Evolutionary conservation across 345 rosid genomes (phyloP).

Genomic region (Rhodamnia rubescens): DNA sequence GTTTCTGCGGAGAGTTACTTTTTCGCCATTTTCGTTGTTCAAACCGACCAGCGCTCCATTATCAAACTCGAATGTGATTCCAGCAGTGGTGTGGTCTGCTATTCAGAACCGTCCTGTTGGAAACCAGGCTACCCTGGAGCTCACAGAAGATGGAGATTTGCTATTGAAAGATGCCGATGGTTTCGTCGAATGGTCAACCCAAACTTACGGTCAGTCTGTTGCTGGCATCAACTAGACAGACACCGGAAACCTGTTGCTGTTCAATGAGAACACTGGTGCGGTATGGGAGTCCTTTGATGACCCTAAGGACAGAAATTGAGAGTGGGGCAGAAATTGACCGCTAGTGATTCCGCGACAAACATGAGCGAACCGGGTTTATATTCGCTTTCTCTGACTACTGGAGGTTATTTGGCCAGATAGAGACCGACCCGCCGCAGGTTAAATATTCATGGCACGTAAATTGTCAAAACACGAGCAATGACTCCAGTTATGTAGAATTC

Average conservation of each 20-base stretch:
- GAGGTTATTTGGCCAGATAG: conserved; percentile 6
- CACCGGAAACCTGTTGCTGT: conserved; percentile 7
- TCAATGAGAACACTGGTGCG: background rate
- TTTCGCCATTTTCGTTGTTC: background rate
- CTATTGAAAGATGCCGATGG: conserved; percentile 6
- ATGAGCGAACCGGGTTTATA: background rate
- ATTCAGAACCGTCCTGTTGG: conserved; percentile 10
- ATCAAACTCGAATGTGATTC: background rate
- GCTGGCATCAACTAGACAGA: conserved; percentile 5
- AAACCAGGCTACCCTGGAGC: conserved; percentile 1
- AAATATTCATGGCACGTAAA: background rate
- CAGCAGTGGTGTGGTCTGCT: conserved; percentile 16
- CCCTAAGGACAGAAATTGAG: conserved; percentile 8
- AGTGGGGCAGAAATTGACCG: conserved; percentile 1
- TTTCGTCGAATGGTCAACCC: background rate
- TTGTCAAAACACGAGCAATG: background rate
- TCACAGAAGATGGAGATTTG: conserved; percentile 2
- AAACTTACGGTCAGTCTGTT: background rate
- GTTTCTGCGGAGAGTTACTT: background rate
- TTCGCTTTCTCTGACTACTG: background rate
- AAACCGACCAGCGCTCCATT: background rate
- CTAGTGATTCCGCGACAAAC: conserved; percentile 1
- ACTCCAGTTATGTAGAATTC: background rate
- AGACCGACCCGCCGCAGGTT: background rate
- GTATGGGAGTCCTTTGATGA: conserved; percentile 15